These are phyloP conservation scores for Quercus berberidifolia DNA, from an alignment of 306 rosid genomes.

Conservation along the genomic window DNA sequence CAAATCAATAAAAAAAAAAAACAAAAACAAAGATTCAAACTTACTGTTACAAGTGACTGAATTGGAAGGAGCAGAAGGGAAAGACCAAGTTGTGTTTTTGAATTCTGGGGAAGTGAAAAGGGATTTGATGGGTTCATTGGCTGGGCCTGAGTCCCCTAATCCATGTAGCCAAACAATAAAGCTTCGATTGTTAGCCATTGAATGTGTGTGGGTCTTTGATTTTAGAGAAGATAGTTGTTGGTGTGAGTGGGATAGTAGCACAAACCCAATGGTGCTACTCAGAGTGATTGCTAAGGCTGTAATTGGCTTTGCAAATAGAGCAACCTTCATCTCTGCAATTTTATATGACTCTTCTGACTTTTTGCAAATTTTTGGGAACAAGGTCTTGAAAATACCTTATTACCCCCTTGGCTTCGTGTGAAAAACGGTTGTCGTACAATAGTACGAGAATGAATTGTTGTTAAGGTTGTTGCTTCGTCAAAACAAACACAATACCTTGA, in stretches of 20 bases:
- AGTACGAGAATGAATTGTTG: too few relatives aligned
- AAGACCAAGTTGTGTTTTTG: conserved; percentile 62
- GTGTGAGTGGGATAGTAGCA: conserved; percentile 13
- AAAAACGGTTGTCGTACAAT: too few relatives aligned
- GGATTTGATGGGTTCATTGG: conserved; percentile 80
- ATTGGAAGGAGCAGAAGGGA: conserved; percentile 78
- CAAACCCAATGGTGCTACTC: conserved; percentile 25
- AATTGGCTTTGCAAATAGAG: conserved; percentile 31
- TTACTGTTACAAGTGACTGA: conserved; percentile 85
- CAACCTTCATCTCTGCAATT: conserved; percentile 26
- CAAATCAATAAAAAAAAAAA: too few relatives aligned
- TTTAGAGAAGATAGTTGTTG: conserved; percentile 1
- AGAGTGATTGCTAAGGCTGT: conserved; percentile 24
- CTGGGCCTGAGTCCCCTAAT: conserved; percentile 85
- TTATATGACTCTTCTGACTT: too few relatives aligned
- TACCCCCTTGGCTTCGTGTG: neutral
- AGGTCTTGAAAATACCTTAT: neutral
- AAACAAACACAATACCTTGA: too few relatives aligned
- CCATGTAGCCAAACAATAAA: conserved; percentile 90
- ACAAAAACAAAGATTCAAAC: neutral
- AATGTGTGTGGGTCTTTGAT: neutral
- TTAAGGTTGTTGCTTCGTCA: too few relatives aligned
- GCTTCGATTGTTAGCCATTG: conserved; percentile 58
- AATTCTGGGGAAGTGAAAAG: conserved; percentile 77
- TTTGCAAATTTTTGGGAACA: too few relatives aligned